Evolutionary conservation across 805 yeast genomes (phyloP), one percentile per base, ranked within the genome.

Genomic region (Clavispora asparagi): DNA sequence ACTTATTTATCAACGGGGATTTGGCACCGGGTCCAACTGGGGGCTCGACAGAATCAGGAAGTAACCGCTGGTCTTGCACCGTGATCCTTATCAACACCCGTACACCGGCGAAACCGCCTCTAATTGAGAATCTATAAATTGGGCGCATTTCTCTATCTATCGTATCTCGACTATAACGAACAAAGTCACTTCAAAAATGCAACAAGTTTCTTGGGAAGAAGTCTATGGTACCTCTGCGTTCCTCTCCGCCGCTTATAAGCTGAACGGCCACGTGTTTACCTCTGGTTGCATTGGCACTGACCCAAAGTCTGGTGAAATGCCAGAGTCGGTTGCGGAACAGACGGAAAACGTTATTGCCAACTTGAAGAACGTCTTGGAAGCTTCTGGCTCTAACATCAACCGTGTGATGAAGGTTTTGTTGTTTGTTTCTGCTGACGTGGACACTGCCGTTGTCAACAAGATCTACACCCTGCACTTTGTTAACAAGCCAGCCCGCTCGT

Each of bases 201-300:
- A 42, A 19, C 74, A 45, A 43, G 35, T 48, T 23, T 38, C 54
- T 19, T 50, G 54, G 54, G 47, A 45, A 27, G 39, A 42, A 11
- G 44, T 45, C 16, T 33, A 41, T 11, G 47, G 31, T 11, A 45
- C 47, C 12, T 7, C n/a, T 7, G 31, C 32, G 35, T 16, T 17
- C 29, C 28, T 48, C 16, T 39, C 52, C 12, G 46, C 52, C 14
- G 55, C 57, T 8, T 49, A 29, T 38, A 48, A 46, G 30, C 43
- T 47, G 44, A 54, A 52, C 33, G 55, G 55, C 13, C 47, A 47
- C 19, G 41, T 44, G 12, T 44, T 44, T 40, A 44, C 47, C n/a
- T 40, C 47, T 3, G 47, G 47, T 8, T 23, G 40, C 10, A 7
- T 44, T 19, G 47, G 47, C 6, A 35, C 39, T 11, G 40, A 44